A percentile compares a stretch with the other conserved stretches of the same genome.
These are phyloP conservation scores for Populus davidiana DNA, from an alignment of 345 rosid genomes.

Conservation along the genomic window DNA sequence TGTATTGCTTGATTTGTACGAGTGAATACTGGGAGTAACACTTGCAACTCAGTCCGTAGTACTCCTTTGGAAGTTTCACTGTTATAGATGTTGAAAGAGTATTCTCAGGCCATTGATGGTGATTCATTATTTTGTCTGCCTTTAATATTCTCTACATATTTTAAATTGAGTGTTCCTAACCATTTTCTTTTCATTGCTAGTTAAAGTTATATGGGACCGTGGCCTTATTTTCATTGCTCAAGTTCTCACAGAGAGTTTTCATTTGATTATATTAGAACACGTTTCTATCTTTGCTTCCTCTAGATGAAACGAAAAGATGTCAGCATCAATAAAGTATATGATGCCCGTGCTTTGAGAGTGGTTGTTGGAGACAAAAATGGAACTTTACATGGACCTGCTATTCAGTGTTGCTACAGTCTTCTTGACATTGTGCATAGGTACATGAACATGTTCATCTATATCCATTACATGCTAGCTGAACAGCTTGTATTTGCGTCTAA, in stretches of 20 bases:
- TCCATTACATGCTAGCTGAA: not conserved
- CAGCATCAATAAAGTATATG: conserved; percentile 54
- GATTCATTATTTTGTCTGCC: too few relatives aligned
- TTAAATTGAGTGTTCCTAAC: not conserved
- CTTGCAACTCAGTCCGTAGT: too few relatives aligned
- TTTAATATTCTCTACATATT: too few relatives aligned
- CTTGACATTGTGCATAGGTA: conserved; percentile 66
- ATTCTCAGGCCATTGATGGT: too few relatives aligned
- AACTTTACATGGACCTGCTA: conserved; percentile 65
- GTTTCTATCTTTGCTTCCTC: conserved; percentile 9
- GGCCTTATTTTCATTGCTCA: not conserved
- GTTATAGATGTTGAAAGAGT: too few relatives aligned
- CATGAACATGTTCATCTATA: not conserved
- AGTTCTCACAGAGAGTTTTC: not conserved
- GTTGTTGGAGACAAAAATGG: conserved; percentile 74
- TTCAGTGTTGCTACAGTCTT: conserved; percentile 68
- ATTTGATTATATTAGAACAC: not conserved
- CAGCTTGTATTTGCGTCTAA: not conserved
- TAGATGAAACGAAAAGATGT: conserved; percentile 78
- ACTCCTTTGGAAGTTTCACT: too few relatives aligned
- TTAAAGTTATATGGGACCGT: not conserved
- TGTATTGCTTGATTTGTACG: not conserved
- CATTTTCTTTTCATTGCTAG: not conserved
- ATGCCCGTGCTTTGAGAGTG: conserved; percentile 75
- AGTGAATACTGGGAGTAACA: not conserved